These are phyloP conservation scores for Mimosa pudica DNA, from an alignment of 306 rosid species.

Conservation along the genomic window DNA sequence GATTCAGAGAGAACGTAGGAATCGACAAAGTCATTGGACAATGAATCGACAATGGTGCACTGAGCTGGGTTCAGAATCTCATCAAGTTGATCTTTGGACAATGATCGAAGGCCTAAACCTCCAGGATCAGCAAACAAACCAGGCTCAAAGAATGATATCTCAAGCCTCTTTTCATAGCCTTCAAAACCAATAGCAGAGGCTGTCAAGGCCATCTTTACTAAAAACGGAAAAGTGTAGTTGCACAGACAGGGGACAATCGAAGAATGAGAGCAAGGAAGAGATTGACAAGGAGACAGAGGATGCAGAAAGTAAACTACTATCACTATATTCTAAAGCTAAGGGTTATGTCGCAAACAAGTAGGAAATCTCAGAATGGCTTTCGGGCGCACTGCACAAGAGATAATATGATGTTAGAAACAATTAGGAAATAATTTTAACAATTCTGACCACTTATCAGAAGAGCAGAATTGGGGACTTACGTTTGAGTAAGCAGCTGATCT, in stretches of 20 bases:
- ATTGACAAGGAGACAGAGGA: not conserved
- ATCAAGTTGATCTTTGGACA: conserved; percentile 68
- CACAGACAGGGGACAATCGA: conserved; percentile 30
- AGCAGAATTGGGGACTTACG: conserved; percentile 47
- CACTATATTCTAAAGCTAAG: conserved; percentile 28
- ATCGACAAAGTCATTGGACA: conserved; percentile 75
- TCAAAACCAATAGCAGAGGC: conserved; percentile 90
- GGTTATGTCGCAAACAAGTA: conserved; percentile 37
- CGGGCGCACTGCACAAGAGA: conserved; percentile 78
- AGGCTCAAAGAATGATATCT: conserved; percentile 69
- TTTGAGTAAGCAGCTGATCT: conserved; percentile 99
- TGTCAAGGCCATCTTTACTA: conserved; percentile 59
- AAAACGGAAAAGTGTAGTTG: conserved; percentile 11
- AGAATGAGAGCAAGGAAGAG: conserved; percentile 1
- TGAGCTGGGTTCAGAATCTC: conserved; percentile 84
- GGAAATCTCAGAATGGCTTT: conserved; percentile 75
- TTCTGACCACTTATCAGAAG: conserved; percentile 5
- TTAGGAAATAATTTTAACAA: not conserved
- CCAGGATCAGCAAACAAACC: conserved; percentile 68
- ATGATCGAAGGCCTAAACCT: conserved; percentile 76
- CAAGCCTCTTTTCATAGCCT: conserved; percentile 96
- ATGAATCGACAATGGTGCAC: conserved; percentile 86
- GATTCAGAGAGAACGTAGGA: conserved; percentile 97
- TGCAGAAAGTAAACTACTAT: conserved; percentile 11
- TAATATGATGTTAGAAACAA: conserved; percentile 1